A percentile compares a stretch with the other conserved stretches of the same genome.
These are phyloP conservation scores for Chalciporus piperatus DNA, from an alignment of 768 basidiomycete species.

Conservation along the genomic window DNA sequence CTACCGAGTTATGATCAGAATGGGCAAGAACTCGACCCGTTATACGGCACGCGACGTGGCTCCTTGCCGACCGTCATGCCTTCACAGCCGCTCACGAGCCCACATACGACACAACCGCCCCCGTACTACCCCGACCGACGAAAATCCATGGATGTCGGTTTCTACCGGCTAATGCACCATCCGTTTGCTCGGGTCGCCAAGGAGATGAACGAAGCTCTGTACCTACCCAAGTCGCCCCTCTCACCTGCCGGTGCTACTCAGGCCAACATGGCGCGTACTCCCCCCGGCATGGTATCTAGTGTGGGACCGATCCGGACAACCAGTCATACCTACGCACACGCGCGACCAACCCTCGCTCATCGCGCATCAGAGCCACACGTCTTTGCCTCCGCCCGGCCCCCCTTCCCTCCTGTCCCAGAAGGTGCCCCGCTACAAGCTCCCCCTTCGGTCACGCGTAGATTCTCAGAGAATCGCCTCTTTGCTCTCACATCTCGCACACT, in stretches of 20 bases:
- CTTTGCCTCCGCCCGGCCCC: conserved; percentile 37
- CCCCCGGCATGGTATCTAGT: conserved; percentile 21
- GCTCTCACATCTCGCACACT: conserved; percentile 46
- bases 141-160: conserved; percentile 40
- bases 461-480: conserved; percentile 48
- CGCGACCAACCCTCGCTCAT: conserved; percentile 29
- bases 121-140: conserved; percentile 35
- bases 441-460: conserved; percentile 19
- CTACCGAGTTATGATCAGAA: conserved; percentile 20
- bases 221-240: conserved; percentile 32
- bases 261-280: conserved; percentile 38
- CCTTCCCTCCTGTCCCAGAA: conserved; percentile 33
- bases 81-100: conserved; percentile 21
- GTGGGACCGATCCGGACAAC: conserved; percentile 45
- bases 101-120: conserved; percentile 36
- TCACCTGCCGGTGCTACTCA: conserved; percentile 30
- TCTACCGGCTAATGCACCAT: conserved; percentile 53
- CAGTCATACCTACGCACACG: conserved; percentile 45
- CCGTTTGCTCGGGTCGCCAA: conserved; percentile 33
- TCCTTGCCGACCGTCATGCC: conserved; percentile 48
- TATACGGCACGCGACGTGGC: conserved; percentile 45
- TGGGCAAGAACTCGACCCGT: conserved; percentile 28
- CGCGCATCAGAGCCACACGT: conserved; percentile 35
- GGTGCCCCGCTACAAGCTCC: conserved; percentile 12
- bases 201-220: conserved; percentile 35